Conservation (phyloP, 306 rosid genomes). For the Cercis canadensis region DNA sequence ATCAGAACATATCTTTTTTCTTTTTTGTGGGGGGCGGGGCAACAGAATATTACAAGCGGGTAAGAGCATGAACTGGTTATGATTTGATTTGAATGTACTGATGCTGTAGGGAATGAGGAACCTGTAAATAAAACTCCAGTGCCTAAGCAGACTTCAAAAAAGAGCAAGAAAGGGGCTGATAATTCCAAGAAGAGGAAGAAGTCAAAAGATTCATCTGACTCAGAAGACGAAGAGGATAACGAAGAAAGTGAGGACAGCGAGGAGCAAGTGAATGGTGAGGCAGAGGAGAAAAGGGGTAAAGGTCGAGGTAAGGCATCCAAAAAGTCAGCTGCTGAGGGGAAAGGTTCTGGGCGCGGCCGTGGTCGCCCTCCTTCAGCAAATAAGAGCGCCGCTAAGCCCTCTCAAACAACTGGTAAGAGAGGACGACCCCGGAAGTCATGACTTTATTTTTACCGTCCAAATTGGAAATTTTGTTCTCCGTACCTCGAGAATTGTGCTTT, state of each 20-base stretch:
- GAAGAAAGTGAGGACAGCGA: constrained; percentile 62
- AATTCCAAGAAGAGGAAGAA: constrained; percentile 82
- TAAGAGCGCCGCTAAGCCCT: constrained; percentile 53
- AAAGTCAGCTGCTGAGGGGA: constrained; percentile 45
- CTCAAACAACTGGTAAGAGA: constrained; percentile 71
- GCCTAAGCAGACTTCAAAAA: constrained; percentile 67
- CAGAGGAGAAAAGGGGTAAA: constrained; percentile 46
- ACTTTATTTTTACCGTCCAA: constrained; percentile 26
- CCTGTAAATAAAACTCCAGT: constrained; percentile 41
- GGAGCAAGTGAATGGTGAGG: constrained; percentile 63
- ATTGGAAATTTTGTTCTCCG: constrained; percentile 66
- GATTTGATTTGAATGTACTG: constrained; percentile 1
- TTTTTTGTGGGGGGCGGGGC: constrained; percentile 3
- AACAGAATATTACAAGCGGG: too few relatives aligned
- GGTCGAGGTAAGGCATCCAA: constrained; percentile 67
- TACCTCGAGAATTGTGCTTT: constrained; percentile 46
- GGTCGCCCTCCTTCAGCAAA: constrained; percentile 60
- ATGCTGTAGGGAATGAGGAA: constrained; percentile 57
- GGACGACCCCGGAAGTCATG: constrained; percentile 85
- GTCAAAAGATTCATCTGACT: constrained; percentile 66
- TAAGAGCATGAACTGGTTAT: too few relatives aligned
- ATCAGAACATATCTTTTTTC: too few relatives aligned
- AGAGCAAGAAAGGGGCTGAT: constrained; percentile 62
- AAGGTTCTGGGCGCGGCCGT: constrained; percentile 58
- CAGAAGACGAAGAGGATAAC: constrained; percentile 64